These are phyloP conservation scores for Brettanomyces sp. DNA, from an alignment of 805 yeast genomes.

Conservation along the genomic window DNA sequence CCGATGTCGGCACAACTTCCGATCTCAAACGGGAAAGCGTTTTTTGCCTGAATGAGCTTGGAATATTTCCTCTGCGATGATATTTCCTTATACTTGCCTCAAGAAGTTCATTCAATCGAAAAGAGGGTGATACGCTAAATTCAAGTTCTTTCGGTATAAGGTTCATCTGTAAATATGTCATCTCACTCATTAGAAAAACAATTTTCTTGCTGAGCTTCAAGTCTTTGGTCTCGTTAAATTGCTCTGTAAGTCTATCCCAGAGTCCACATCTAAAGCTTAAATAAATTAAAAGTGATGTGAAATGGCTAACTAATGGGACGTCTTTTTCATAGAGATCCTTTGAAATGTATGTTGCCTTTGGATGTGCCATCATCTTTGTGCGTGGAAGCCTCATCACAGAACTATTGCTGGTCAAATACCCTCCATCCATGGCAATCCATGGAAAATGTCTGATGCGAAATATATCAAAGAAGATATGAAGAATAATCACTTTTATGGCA, in stretches of 20 bases:
- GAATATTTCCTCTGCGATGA: conserved; percentile 9
- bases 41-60: conserved; percentile 9
- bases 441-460: conserved; percentile 52
- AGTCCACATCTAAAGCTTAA: conserved; percentile 51
- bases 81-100: conserved; percentile 21
- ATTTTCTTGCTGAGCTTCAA: conserved; percentile 47
- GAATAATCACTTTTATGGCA: conserved; percentile 46
- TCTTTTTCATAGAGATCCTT: conserved; percentile 30
- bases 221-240: conserved; percentile 28
- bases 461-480: conserved; percentile 65
- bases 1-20: neutral
- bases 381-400: conserved; percentile 10
- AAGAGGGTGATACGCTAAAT: conserved; percentile 13
- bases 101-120: conserved; percentile 18
- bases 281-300: conserved; percentile 49
- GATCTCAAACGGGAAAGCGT: neutral
- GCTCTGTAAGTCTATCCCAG: conserved; percentile 33
- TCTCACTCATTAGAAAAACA: conserved; percentile 53
- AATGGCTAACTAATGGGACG: conserved; percentile 46
- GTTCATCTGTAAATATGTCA: conserved; percentile 42
- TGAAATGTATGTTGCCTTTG: conserved; percentile 7
- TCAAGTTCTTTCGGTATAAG: conserved; percentile 43
- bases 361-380: conserved; percentile 12
- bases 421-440: conserved; percentile 27
- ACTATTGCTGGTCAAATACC: conserved; percentile 1